phyloP scores from a whole-genome alignment of 495 filamentous ascomycete species.

The Trichoderma gamsii region DNA sequence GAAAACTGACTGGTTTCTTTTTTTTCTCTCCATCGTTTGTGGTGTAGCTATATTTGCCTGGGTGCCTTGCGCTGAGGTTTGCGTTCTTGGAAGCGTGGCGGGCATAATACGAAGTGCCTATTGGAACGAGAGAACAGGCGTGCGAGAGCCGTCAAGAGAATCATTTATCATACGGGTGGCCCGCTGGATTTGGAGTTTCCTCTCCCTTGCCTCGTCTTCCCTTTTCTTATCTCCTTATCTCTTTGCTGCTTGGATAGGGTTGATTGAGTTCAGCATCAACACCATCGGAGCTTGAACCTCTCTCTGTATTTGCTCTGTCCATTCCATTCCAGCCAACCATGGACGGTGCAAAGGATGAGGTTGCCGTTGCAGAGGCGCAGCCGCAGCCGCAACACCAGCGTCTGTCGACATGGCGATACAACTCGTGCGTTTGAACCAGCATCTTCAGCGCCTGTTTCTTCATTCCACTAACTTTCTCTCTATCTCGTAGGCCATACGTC shows the following conservation, averaged over 20 bases:
- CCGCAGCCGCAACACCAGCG: constrained; percentile 9
- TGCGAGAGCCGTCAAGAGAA: no score
- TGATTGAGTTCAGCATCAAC: not conserved
- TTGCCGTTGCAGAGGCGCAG: constrained; percentile 2
- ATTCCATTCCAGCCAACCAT: not conserved
- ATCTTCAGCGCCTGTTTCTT: not conserved
- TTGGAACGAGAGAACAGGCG: no score
- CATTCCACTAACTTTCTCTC: not conserved
- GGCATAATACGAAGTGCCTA: no score
- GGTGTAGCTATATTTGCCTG: no score
- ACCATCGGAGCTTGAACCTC: not conserved
- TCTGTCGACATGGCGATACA: constrained; percentile 5
- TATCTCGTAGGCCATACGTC: not conserved
- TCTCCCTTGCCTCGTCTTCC: not conserved
- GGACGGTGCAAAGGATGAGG: not conserved
- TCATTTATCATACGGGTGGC: not conserved
- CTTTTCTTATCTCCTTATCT: not conserved
- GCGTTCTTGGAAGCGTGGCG: no score
- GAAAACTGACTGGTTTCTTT: no score
- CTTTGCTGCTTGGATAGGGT: not conserved
- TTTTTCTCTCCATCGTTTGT: no score
- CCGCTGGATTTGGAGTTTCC: not conserved
- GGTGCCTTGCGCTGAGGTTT: no score
- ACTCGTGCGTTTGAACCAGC: not conserved
- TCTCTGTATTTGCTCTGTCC: not conserved